Percentiles rank a stretch among this genome's conserved stretches.
These are phyloP conservation scores for Hura crepitans DNA, from an alignment of 441 rosid species.

Conservation along the genomic window DNA sequence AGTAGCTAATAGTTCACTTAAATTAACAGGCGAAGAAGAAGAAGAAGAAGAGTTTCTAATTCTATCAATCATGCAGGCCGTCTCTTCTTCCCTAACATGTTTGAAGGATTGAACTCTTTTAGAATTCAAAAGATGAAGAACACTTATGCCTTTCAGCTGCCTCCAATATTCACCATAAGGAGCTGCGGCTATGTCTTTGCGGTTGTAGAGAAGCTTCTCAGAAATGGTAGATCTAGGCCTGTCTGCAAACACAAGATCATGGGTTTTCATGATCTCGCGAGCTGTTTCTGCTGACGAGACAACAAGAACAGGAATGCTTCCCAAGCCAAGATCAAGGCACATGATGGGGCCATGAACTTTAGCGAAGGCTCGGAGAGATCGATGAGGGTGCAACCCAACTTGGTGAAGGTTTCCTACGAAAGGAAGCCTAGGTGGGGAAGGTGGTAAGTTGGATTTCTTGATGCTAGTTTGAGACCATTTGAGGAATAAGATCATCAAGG, in stretches of 20 bases:
- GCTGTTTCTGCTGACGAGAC: constrained; percentile 37
- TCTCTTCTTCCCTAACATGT: constrained; percentile 38
- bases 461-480: neutral
- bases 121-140: constrained; percentile 35
- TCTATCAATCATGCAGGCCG: constrained; percentile 5
- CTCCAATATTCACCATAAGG: constrained; percentile 51
- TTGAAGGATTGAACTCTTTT: constrained; percentile 32
- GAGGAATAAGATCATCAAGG: neutral
- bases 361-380: constrained; percentile 30
- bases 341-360: constrained; percentile 39
- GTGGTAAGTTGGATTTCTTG: constrained; percentile 13
- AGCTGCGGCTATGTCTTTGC: constrained; percentile 29
- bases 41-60: neutral
- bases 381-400: constrained; percentile 27
- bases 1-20: constrained; percentile 22
- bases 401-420: constrained; percentile 31
- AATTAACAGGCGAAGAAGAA: constrained; percentile 16
- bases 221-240: constrained; percentile 23
- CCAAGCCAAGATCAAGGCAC: constrained; percentile 36
- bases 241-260: constrained; percentile 36
- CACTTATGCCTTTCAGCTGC: constrained; percentile 37
- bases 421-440: constrained; percentile 2
- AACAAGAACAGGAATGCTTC: constrained; percentile 28
- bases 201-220: constrained; percentile 26
- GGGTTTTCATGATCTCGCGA: constrained; percentile 37